phyloP scores from a whole-genome alignment of 495 filamentous ascomycete species.

The Penicillium soppii region DNA sequence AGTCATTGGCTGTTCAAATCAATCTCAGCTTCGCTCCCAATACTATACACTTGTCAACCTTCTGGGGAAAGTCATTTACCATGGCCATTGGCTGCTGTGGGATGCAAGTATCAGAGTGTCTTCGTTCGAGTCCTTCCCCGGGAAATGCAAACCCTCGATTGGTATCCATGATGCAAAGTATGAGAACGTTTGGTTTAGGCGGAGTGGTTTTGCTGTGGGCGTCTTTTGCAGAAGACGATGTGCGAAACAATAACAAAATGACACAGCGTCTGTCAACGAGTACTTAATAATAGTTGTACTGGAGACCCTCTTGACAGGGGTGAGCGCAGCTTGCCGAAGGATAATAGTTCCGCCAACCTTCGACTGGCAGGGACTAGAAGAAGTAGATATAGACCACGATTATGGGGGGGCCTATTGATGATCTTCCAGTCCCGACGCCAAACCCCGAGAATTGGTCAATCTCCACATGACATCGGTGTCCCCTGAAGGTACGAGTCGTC shows the following conservation, averaged over 20 bases:
- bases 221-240: not conserved
- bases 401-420: not conserved
- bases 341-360: constrained; percentile 9
- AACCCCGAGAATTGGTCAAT: constrained; percentile 5
- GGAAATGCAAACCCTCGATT: constrained; percentile 10
- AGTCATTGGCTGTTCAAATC: constrained; percentile 14
- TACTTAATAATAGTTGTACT: not conserved
- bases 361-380: not conserved
- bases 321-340: constrained; percentile 6
- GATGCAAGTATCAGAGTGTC: constrained; percentile 23
- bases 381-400: constrained; percentile 8
- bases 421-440: constrained; percentile 2
- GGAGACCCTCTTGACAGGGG: not conserved
- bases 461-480: constrained; percentile 14
- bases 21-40: not conserved
- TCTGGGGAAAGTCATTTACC: constrained; percentile 5
- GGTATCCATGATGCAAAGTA: constrained; percentile 14
- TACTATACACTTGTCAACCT: not conserved
- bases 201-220: not conserved
- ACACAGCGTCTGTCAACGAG: not conserved
- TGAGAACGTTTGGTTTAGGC: not conserved
- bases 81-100: constrained; percentile 12
- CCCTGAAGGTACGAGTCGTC: constrained; percentile 5
- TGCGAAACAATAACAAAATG: not conserved
- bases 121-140: constrained; percentile 20